phyloP scores from a whole-genome alignment of 2,329 filamentous ascomycete species.

The Aspergillus ruber region DNA sequence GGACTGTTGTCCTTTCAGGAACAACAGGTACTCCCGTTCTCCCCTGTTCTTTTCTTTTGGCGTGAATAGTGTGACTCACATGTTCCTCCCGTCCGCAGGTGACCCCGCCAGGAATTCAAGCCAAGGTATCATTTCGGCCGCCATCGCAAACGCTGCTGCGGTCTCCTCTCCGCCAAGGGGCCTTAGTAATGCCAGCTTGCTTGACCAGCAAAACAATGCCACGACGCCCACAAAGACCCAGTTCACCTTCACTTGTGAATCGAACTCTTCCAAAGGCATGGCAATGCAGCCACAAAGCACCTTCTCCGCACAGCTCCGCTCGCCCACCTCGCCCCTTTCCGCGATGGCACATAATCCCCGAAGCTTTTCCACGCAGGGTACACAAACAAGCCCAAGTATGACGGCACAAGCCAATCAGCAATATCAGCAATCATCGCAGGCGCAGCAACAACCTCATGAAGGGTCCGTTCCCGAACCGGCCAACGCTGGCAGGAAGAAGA shows the following conservation, averaged over 20 bases:
- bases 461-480: slow-evolving; percentile 38
- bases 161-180: slow-evolving; percentile 54
- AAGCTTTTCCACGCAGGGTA: slow-evolving; percentile 47
- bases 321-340: slow-evolving; percentile 28
- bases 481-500: slow-evolving; percentile 56
- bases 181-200: slow-evolving; percentile 71
- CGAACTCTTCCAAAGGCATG: slow-evolving; percentile 73
- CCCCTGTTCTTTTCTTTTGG: slow-evolving; percentile 11
- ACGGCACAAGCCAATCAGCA: slow-evolving; percentile 31
- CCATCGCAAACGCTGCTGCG: slow-evolving; percentile 82
- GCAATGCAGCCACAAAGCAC: slow-evolving; percentile 61
- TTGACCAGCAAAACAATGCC: slow-evolving; percentile 58
- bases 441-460: slow-evolving; percentile 13
- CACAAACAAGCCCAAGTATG: slow-evolving; percentile 51
- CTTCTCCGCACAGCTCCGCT: slow-evolving; percentile 33
- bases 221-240: slow-evolving; percentile 68
- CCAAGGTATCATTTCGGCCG: slow-evolving; percentile 83
- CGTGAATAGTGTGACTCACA: slow-evolving; percentile 8
- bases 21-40: slow-evolving; percentile 23
- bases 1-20: slow-evolving; percentile 41
- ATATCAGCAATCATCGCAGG: slow-evolving; percentile 17
- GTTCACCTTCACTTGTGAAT: slow-evolving; percentile 95
- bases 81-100: slow-evolving; percentile 16
- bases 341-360: slow-evolving; percentile 27
- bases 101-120: slow-evolving; percentile 38